Conservation (phyloP, 768 basidiomycete genomes). For the Russula ochroleuca region DNA sequence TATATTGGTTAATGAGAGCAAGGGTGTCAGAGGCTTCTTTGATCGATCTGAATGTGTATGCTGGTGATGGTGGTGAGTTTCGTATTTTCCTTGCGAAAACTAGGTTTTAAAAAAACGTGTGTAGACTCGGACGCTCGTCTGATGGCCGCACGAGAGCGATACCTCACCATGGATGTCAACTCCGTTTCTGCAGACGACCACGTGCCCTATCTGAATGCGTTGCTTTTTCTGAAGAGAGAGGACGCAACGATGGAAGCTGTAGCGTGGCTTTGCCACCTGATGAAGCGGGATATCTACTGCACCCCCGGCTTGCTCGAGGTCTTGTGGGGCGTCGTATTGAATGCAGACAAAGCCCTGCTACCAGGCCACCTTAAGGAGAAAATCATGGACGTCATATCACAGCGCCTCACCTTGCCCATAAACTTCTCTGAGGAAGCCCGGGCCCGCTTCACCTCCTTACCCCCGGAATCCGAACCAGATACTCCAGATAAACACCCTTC, state of each 20-base stretch:
- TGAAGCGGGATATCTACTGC: conserved; percentile 31
- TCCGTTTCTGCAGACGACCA: conserved; percentile 3
- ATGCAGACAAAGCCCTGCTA: conserved; percentile 31
- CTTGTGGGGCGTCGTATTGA: conserved; percentile 41
- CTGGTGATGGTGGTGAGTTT: conserved; percentile 20
- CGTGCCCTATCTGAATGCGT: conserved; percentile 12
- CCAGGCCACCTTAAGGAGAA: conserved; percentile 33
- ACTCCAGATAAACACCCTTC: conserved; percentile 12
- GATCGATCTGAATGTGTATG: conserved; percentile 6
- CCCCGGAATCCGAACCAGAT: conserved; percentile 3
- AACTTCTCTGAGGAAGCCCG: conserved; percentile 25
- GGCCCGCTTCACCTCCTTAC: conserved; percentile 5
- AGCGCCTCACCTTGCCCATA: conserved; percentile 33
- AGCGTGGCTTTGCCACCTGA: conserved; percentile 19
- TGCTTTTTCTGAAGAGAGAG: conserved; percentile 17
- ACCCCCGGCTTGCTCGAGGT: conserved; percentile 38
- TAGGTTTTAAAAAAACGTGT: not conserved
- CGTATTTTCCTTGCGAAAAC: not conserved
- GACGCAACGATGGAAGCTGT: conserved; percentile 4
- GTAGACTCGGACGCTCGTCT: conserved; percentile 3
- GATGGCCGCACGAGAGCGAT: conserved; percentile 14
- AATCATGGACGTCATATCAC: conserved; percentile 38
- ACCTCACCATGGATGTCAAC: conserved; percentile 22
- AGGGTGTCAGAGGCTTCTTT: conserved; percentile 8
- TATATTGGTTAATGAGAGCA: conserved; percentile 60